These are phyloP conservation scores for Massospora cicadina DNA, from an alignment of 371 early-diverging fungal species.

Conservation along the genomic window DNA sequence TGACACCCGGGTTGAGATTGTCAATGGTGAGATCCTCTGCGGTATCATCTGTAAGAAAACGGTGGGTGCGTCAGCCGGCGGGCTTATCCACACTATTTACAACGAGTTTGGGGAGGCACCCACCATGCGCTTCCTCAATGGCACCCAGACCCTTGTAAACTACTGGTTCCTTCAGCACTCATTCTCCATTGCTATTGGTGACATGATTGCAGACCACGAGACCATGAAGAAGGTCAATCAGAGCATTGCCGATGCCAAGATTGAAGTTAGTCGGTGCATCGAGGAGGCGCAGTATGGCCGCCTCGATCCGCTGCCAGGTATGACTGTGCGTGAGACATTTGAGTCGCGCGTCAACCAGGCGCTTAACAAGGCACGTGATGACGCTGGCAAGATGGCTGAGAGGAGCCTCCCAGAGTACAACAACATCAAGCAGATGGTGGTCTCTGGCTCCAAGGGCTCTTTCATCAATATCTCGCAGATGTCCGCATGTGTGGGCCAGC, in stretches of 20 bases:
- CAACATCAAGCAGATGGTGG: conserved; percentile 98
- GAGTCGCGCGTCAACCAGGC: conserved; percentile 83
- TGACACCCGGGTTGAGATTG: conserved; percentile 84
- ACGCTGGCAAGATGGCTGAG: conserved; percentile 86
- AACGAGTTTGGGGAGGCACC: conserved; percentile 89
- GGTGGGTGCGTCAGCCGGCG: conserved; percentile 85
- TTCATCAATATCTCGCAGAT: conserved; percentile 98
- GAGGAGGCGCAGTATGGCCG: conserved; percentile 66
- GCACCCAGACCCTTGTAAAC: conserved; percentile 90
- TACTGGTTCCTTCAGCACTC: conserved; percentile 89
- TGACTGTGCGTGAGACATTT: conserved; percentile 94
- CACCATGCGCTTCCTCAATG: conserved; percentile 85
- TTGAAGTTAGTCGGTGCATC: conserved; percentile 78
- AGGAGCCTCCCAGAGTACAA: conserved; percentile 79
- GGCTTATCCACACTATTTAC: conserved; percentile 91
- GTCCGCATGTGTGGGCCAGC: conserved; percentile 99
- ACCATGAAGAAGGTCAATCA: conserved; percentile 78
- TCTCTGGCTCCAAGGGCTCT: conserved; percentile 97
- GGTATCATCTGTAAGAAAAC: conserved; percentile 98
- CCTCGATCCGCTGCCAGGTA: conserved; percentile 89
- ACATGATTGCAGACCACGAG: conserved; percentile 83
- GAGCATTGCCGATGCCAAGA: conserved; percentile 72
- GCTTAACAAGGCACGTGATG: conserved; percentile 92
- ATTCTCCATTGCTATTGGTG: conserved; percentile 99
- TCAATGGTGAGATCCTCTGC: conserved; percentile 82